Evolutionary conservation across 306 rosid genomes (phyloP).

Genomic region (Cucurbita pepo): DNA sequence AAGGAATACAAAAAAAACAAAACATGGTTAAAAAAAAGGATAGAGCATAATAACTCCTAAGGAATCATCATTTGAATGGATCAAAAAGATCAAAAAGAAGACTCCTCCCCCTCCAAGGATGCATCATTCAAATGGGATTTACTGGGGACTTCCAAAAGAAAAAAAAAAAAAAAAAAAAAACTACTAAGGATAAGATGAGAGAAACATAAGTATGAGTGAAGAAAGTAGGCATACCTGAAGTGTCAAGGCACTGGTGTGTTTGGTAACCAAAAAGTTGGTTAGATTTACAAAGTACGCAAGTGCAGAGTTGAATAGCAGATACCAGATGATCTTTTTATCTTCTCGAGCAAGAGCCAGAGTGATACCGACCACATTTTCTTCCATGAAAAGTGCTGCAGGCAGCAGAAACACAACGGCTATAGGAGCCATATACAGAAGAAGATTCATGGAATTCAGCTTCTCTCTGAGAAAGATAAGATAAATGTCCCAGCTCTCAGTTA

Average conservation of each 20-base stretch:
- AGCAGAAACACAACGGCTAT: constrained; percentile 96
- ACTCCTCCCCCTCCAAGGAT: not conserved
- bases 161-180: not conserved
- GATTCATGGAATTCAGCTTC: constrained; percentile 99
- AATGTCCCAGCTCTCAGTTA: not conserved
- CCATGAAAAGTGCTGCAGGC: constrained; percentile 94
- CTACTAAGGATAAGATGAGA: not conserved
- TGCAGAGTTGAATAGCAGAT: constrained; percentile 78
- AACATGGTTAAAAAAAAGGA: not conserved
- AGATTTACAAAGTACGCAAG: constrained; percentile 90
- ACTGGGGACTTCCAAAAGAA: not conserved
- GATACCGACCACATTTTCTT: constrained; percentile 92
- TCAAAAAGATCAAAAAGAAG: not conserved
- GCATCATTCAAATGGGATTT: not conserved
- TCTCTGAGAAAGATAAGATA: constrained; percentile 33
- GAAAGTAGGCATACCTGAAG: constrained; percentile 66
- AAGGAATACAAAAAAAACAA: not conserved
- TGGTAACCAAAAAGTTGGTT: constrained; percentile 98
- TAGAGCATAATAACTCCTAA: not conserved
- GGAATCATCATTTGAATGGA: not conserved
- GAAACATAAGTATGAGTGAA: not conserved
- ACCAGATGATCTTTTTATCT: constrained; percentile 89
- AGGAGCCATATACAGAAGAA: constrained; percentile 98
- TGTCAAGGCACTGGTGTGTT: constrained; percentile 96
- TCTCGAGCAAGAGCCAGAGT: constrained; percentile 96